Base-by-base conservation (phyloP, 345 rosid species). In the Jatropha curcas region DNA sequence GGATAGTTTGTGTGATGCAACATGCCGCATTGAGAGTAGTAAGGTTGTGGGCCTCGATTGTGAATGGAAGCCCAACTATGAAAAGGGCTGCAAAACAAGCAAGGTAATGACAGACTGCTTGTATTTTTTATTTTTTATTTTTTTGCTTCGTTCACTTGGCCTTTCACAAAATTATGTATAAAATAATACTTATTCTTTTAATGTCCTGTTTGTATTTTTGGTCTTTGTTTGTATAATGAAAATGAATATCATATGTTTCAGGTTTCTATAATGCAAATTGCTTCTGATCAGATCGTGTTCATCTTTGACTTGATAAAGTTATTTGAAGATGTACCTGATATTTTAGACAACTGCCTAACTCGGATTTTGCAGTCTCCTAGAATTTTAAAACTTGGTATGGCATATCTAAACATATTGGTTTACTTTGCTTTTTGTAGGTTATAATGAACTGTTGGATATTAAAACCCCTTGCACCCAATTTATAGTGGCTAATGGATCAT, bases 191-290 rank as follows among this genome's bases (percentile, higher is more conserved):
- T 65, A 11, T 57, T 2, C 74, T 45, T 50, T 22, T n/a, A n/a
- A 12, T 24, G 31, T 33, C 22, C 17, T 45, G 7, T 71, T 2
- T 34, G 50, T 45, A 13, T 45, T 30, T 41, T 22, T 37, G 22
- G 16, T 17, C 34, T 22, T 51, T 35, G 58, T 51, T 62, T 71
- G 20, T 53, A 63, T 65, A 60, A 51, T 73, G 31, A 72, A 67
- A 59, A 13, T 43, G 24, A 1, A 2, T 43, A 34, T 74, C 62
- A 66, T 43, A 48, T 71, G 39, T 84, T 78, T 73, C 97, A 94
- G 99, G 99, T 94, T 79, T 90, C 99, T 68, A 89, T 94, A 60
- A 85, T 94, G 91, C 98, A 94, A 85, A 87, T 94, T 79, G 93
- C 97, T 75, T 82, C 92, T 25, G 89, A 85, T 64, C 85, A 69